Base-by-base conservation (phyloP, 169 alveolate genomes). In the Cryptosporidium andersoni region DNA sequence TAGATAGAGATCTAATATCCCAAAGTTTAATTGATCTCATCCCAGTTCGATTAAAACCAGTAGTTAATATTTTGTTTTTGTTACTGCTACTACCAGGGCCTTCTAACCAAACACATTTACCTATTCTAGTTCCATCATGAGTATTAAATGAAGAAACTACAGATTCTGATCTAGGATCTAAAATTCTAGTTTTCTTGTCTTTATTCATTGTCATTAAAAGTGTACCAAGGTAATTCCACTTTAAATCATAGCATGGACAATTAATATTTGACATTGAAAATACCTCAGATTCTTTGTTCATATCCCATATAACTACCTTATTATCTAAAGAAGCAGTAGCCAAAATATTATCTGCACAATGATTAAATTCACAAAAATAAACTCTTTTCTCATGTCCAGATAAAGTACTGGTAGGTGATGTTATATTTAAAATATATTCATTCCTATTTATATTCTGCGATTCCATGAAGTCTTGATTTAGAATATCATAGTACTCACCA, bases 91-190 rank as follows among this genome's bases (percentile, higher is more conserved):
- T 25, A 14, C 85, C 85, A 74, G 45, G 43, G 7, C 85, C 85
- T 14, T 68, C 85, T 64, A 74, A 8, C 85, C 85, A 74, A 2
- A 64, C 47, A 43, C 85, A 74, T 62, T 74, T 74, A 42, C 85
- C 85, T 34, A 74, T 74, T 47, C 85, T 51, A 39, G 85, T 74
- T 16, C 85, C 85, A 58, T 74, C 85, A 74, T 74, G 85, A 40
- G 85, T 68, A 12, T 39, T 43, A 42, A 74, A 74, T 25, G 55
- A 58, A 37, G 43, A 47, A 3, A 42, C 85, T 0, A 68, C 60
- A 1, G 63, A 40, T 42, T 74, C 64, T 60, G 55, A 60, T 60
- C 85, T 74, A 40, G 85, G 85, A 55, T 74, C 85, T 8, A 74
- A 55, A 43, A 74, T 74, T 34, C 85, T 14, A 3, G 60, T 36